These are phyloP conservation scores for Lavandula angustifolia DNA, from an alignment of 257 asterid genomes.

Conservation along the genomic window DNA sequence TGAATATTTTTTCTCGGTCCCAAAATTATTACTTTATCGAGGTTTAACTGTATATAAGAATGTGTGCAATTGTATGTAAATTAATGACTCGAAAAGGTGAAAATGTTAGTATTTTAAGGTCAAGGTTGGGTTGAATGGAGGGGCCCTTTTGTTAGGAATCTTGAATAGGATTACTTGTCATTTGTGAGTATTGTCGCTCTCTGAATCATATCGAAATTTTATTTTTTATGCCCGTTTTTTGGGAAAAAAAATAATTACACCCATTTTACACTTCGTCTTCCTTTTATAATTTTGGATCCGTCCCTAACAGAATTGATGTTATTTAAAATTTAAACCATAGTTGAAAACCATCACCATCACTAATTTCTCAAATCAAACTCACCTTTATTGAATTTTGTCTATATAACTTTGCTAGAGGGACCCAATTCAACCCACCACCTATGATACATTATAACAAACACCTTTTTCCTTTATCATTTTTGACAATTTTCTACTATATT, in stretches of 20 bases:
- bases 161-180: too few species aligned
- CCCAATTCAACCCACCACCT: slow-evolving; percentile 26
- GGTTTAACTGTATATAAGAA: too few species aligned
- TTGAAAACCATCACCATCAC: slow-evolving; percentile 24
- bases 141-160: slow-evolving; percentile 30
- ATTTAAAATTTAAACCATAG: neutral
- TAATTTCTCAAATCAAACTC: slow-evolving; percentile 29
- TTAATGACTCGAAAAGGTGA: neutral
- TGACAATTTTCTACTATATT: neutral
- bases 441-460: slow-evolving; percentile 3
- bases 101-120: neutral
- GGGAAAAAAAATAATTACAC: too few species aligned
- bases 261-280: too few species aligned
- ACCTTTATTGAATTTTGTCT: slow-evolving; percentile 26
- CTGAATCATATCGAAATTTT: too few species aligned
- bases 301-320: neutral
- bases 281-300: slow-evolving; percentile 5
- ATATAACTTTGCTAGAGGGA: slow-evolving; percentile 28
- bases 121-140: slow-evolving; percentile 19
- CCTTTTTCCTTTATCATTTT: neutral
- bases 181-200: too few species aligned
- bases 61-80: too few species aligned
- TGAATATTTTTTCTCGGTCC: too few species aligned
- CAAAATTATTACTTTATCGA: too few species aligned
- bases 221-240: too few species aligned